These are phyloP conservation scores for Trifolium dubium DNA, from an alignment of 306 rosid genomes.

Conservation along the genomic window DNA sequence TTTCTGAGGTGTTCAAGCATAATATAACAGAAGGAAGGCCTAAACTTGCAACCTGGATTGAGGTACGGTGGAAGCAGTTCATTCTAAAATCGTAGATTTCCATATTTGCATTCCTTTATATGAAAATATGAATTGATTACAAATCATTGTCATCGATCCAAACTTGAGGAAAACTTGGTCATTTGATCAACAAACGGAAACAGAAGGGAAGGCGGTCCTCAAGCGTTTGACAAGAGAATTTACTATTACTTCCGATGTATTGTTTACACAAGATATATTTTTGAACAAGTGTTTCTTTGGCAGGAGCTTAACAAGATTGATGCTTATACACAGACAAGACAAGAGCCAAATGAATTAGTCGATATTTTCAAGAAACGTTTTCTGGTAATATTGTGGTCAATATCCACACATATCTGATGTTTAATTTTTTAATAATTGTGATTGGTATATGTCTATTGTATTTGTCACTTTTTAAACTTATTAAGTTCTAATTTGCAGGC, in stretches of 20 bases:
- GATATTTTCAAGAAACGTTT: constrained; percentile 54
- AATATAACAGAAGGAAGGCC: constrained; percentile 81
- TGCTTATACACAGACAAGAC: constrained; percentile 65
- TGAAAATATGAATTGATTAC: neutral
- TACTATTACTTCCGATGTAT: neutral
- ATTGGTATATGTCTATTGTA: constrained; percentile 18
- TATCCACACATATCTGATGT: neutral
- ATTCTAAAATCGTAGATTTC: constrained; percentile 2
- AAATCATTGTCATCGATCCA: neutral
- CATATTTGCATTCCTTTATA: neutral
- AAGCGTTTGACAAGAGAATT: constrained; percentile 2
- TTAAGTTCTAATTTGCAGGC: constrained; percentile 43
- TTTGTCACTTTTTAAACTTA: constrained; percentile 14
- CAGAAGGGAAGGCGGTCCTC: neutral
- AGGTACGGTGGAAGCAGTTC: constrained; percentile 50
- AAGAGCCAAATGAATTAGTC: constrained; percentile 54
- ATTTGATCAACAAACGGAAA: constrained; percentile 8
- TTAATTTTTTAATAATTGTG: constrained; percentile 24
- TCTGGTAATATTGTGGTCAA: constrained; percentile 47
- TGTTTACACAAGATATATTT: constrained; percentile 24
- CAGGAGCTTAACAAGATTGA: constrained; percentile 71
- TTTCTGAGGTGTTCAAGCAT: constrained; percentile 55
- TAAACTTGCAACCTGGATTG: constrained; percentile 71
- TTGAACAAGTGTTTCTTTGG: constrained; percentile 30
- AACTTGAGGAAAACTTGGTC: constrained; percentile 12